Conservation (phyloP, 331 rosid species). For the Acacia pycnantha region DNA sequence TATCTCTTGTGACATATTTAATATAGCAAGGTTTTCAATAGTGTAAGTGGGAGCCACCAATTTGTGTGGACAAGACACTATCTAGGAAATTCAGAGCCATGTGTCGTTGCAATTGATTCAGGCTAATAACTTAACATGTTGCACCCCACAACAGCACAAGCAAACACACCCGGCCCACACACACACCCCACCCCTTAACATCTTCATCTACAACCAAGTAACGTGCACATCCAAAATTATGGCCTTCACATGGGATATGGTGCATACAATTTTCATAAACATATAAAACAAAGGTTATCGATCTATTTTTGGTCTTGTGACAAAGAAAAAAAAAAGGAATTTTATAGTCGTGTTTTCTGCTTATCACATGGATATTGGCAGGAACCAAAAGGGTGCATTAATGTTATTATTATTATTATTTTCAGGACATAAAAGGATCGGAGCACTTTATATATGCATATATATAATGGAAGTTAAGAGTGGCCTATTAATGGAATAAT, state of each 20-base stretch:
- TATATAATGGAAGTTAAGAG: neutral
- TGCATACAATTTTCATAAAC: neutral
- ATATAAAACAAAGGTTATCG: neutral
- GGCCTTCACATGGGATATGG: neutral
- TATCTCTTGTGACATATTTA: neutral
- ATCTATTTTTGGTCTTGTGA: neutral
- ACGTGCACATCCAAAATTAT: neutral
- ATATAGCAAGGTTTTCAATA: neutral
- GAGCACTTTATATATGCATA: neutral
- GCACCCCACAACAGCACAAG: neutral
- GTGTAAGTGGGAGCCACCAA: constrained; percentile 34
- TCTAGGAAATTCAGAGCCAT: neutral
- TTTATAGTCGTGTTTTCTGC: neutral
- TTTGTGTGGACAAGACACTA: neutral
- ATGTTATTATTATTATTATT: neutral
- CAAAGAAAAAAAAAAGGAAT: neutral
- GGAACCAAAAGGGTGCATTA: neutral
- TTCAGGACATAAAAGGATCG: no score
- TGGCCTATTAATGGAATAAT: neutral
- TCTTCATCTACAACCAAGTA: no score
- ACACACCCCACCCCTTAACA: no score
- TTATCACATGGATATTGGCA: neutral
- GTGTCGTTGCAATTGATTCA: no score
- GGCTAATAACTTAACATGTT: neutral
- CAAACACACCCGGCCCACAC: no score